Percentiles rank a stretch among this genome's conserved stretches.
Evolutionary conservation across 331 rosid species (phyloP).

Genomic region (Malus hybrid): DNA sequence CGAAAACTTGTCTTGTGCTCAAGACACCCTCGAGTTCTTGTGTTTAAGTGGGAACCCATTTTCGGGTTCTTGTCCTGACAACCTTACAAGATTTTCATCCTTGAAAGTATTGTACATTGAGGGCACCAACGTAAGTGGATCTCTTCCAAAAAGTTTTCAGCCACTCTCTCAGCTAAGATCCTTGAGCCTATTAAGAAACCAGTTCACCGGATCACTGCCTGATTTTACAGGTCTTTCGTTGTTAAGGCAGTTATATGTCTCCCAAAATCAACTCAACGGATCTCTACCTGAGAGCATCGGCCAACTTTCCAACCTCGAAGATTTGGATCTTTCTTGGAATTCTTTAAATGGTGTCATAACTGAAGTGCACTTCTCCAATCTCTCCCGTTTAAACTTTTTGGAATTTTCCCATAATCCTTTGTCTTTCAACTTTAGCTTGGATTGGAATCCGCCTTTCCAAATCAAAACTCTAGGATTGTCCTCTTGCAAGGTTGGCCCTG

Average conservation of each 20-base stretch:
- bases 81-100: too few species aligned
- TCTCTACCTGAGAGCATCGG: conserved; percentile 5
- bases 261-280: conserved; percentile 16
- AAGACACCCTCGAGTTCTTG: background rate
- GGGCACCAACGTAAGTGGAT: too few species aligned
- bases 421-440: conserved; percentile 22
- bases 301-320: conserved; percentile 14
- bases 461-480: accelerated
- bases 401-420: background rate
- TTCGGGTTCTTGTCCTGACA: too few species aligned
- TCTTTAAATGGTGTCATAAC: conserved; percentile 19
- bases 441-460: conserved; percentile 37
- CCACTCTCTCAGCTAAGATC: background rate
- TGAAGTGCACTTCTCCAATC: conserved; percentile 20
- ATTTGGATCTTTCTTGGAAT: conserved; percentile 3
- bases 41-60: background rate
- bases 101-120: too few species aligned
- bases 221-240: conserved; percentile 10
- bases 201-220: conserved; percentile 19
- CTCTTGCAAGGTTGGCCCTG: conserved; percentile 36
- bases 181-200: conserved; percentile 6
- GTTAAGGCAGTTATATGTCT: background rate
- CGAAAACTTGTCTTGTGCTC: conserved; percentile 13
- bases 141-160: background rate
- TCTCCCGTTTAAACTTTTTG: background rate